A percentile compares a stretch with the other conserved stretches of the same genome.
Conservation (phyloP, 2,329 filamentous ascomycete species). For the Beauveria australis region DNA sequence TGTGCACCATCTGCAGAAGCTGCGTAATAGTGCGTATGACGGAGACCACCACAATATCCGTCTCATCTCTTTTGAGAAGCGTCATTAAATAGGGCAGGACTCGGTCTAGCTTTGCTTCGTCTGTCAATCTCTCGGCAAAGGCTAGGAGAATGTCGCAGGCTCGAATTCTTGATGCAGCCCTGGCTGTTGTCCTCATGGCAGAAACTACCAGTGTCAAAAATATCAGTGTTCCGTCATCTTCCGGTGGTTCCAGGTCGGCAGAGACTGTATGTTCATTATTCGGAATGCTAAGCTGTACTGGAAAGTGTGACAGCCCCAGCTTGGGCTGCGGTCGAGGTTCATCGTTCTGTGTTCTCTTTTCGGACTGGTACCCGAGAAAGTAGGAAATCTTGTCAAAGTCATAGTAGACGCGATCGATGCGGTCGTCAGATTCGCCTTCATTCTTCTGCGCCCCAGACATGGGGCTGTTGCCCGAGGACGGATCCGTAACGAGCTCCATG, state of each 20-base stretch:
- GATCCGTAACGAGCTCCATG: constrained; percentile 91
- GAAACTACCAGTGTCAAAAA: constrained; percentile 85
- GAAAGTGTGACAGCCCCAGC: constrained; percentile 58
- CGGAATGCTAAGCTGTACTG: constrained; percentile 77
- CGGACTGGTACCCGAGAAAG: constrained; percentile 66
- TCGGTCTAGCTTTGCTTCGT: constrained; percentile 91
- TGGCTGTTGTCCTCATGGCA: constrained; percentile 80
- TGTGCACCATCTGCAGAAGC: constrained; percentile 74
- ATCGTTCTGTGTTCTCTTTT: constrained; percentile 32
- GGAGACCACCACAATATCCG: constrained; percentile 76
- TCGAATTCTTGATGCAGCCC: constrained; percentile 76
- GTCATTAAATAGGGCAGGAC: constrained; percentile 85
- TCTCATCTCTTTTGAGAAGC: constrained; percentile 65
- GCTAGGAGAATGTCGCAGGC: constrained; percentile 88
- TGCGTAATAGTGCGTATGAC: constrained; percentile 84
- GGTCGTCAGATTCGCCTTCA: constrained; percentile 79
- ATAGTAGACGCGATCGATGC: constrained; percentile 85
- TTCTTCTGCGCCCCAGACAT: constrained; percentile 61
- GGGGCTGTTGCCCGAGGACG: constrained; percentile 67
- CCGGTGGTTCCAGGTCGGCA: constrained; percentile 49
- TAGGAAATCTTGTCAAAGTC: constrained; percentile 98
- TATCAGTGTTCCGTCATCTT: constrained; percentile 85
- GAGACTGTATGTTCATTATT: constrained; percentile 69
- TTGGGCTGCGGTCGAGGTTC: constrained; percentile 24
- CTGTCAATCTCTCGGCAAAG: constrained; percentile 83